Evolutionary conservation across 2,329 filamentous ascomycete species (phyloP), one percentile per base, ranked within the genome.

Genomic region (Lojkania enalia): DNA sequence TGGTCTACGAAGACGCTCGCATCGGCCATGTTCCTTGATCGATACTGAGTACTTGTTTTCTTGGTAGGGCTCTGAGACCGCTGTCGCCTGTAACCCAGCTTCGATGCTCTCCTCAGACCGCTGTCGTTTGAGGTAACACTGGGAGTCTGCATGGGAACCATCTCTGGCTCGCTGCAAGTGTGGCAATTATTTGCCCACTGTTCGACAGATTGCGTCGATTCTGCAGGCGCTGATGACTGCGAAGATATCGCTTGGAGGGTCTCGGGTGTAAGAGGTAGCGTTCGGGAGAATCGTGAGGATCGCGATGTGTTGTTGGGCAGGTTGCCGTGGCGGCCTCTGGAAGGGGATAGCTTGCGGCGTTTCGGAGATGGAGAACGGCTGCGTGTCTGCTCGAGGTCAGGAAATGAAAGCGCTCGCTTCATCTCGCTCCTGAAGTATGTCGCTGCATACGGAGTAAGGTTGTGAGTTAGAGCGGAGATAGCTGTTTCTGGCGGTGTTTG

Each of bases 21-120:
- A 38, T 49, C 35, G 18, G 46, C 41, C 35, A 49, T 49, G 37
- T 49, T 49, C 36, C 46, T 49, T 16, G 35, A 41, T 44, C 35
- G 29, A 45, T 49, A 49, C 35, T 49, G 35, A n/a, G 36, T 40
- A 25, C 46, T 49, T 45, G 39, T 36, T 31, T 49, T 49, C 37
- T 49, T 41, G 35, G 20, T 44, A n/a, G 46, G 46, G 36, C 46
- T 49, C 31, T 44, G 39, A 41, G 46, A 49, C 42, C 41, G 41
- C 30, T 44, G 40, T 41, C 39, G 39, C 37, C 39, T 12, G 33
- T 44, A 49, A 38, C 46, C 30, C 35, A 49, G 36, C 37, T 49
- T 49, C 21, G 39, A 49, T 42, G 31, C 32, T 41, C 41, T 49
- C 20, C 46, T 39, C 44, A 14, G 41, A 23, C 40, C 41, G 35